A percentile compares a stretch with the other conserved stretches of the same genome.
Evolutionary conservation across 371 early-diverging fungal genomes (phyloP).

Genomic region (Mucor lusitanicus): DNA sequence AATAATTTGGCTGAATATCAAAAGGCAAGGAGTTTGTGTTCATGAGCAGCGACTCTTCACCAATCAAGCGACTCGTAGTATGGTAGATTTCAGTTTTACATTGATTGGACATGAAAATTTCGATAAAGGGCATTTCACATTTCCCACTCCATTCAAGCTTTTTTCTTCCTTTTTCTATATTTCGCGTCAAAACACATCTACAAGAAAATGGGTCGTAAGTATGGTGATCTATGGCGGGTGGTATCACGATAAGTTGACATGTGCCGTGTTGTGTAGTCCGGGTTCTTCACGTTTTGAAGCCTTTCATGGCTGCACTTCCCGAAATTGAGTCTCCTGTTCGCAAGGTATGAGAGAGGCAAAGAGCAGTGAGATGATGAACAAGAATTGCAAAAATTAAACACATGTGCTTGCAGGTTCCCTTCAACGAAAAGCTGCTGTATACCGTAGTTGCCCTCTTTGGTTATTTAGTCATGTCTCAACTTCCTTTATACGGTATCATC

Average conservation of each 20-base stretch:
- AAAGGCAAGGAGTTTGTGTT: neutral
- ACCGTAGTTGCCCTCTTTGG: conserved; percentile 98
- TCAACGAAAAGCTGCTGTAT: conserved; percentile 99
- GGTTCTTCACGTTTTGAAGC: conserved; percentile 95
- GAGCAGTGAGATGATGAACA: conserved; percentile 10
- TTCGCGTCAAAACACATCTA: conserved; percentile 10
- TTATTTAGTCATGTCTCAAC: conserved; percentile 99
- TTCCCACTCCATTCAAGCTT: conserved; percentile 1
- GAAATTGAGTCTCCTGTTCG: conserved; percentile 96
- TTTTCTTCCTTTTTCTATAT: conserved; percentile 11
- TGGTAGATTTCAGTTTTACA: neutral
- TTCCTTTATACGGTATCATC: conserved; percentile 99
- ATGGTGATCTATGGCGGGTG: neutral
- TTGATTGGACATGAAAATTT: neutral
- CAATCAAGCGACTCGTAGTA: neutral
- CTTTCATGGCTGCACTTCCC: conserved; percentile 98
- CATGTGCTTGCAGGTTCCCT: conserved; percentile 71
- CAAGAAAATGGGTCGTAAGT: conserved; percentile 28
- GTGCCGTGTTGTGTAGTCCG: conserved; percentile 67
- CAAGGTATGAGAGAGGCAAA: conserved; percentile 68
- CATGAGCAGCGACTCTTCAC: neutral
- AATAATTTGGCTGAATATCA: neutral
- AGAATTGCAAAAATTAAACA: neutral
- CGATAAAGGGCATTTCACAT: conserved; percentile 1
- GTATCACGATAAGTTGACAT: neutral